These are phyloP conservation scores for Allium cepa DNA, from an alignment of 106 monocot genomes.

Conservation along the genomic window DNA sequence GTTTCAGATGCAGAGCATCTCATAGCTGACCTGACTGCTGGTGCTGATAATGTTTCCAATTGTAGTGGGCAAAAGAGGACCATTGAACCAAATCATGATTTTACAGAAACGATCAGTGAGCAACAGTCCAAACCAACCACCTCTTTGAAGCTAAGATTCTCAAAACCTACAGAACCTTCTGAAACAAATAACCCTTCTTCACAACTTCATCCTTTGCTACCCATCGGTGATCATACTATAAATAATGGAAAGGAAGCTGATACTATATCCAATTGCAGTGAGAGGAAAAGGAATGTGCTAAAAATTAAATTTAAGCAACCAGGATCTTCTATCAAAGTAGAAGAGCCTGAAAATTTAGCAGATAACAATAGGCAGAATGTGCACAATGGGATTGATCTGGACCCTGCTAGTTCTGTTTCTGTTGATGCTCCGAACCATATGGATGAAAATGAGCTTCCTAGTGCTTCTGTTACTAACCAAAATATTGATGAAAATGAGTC, in stretches of 20 bases:
- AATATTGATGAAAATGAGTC: slow-evolving; percentile 65
- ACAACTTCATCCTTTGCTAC: slow-evolving; percentile 11
- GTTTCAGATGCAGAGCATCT: too few species aligned
- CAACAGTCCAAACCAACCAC: slow-evolving; percentile 25
- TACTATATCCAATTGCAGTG: slow-evolving; percentile 60
- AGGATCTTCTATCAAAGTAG: slow-evolving; percentile 47
- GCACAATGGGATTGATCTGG: slow-evolving; percentile 24
- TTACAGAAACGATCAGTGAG: slow-evolving; percentile 9
- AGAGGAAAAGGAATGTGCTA: slow-evolving; percentile 58
- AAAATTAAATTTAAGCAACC: slow-evolving; percentile 78
- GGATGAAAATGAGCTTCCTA: slow-evolving; percentile 23
- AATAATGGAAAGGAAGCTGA: slow-evolving; percentile 42
- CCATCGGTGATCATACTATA: slow-evolving; percentile 16
- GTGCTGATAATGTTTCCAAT: too few species aligned
- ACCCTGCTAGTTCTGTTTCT: slow-evolving; percentile 77
- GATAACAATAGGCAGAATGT: slow-evolving; percentile 45
- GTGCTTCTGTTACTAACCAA: slow-evolving; percentile 24
- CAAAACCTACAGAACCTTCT: slow-evolving; percentile 35
- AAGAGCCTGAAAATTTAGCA: slow-evolving; percentile 28
- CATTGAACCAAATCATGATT: too few species aligned
- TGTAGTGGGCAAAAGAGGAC: too few species aligned
- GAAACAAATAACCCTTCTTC: slow-evolving; percentile 9
- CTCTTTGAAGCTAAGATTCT: slow-evolving; percentile 29
- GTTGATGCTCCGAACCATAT: slow-evolving; percentile 73
- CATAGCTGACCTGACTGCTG: too few species aligned